phyloP scores from a whole-genome alignment of 2,329 filamentous ascomycete species.

The Gyromitra esculenta region DNA sequence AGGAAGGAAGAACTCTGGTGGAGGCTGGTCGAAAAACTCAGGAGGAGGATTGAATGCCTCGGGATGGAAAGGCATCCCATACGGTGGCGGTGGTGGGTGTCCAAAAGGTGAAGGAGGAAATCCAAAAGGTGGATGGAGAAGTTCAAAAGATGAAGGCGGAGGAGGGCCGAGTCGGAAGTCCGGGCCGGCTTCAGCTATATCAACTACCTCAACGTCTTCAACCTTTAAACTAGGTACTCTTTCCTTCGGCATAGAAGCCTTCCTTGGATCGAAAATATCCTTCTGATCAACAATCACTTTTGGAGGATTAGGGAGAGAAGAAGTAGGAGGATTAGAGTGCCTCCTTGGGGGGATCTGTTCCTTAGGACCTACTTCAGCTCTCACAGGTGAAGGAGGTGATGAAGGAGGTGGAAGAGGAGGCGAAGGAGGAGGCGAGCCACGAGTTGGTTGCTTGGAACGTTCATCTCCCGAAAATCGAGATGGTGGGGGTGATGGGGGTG shows the following conservation, averaged over 20 bases:
- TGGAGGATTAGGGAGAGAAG: not conserved
- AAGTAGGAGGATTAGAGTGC: conserved; percentile 3
- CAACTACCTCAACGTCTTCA: conserved; percentile 14
- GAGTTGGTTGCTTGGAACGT: not conserved
- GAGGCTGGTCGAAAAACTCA: conserved; percentile 46
- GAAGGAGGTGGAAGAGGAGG: not conserved
- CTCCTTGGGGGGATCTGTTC: conserved; percentile 16
- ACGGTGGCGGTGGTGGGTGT: not conserved
- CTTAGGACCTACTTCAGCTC: not conserved
- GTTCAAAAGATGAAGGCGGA: conserved; percentile 10
- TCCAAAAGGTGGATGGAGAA: conserved; percentile 1
- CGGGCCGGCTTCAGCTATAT: not conserved
- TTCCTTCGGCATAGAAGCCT: not conserved
- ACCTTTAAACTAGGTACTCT: conserved; percentile 4
- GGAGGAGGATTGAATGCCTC: conserved; percentile 21
- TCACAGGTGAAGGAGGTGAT: not conserved
- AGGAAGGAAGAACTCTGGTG: conserved; percentile 33
- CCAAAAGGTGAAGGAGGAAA: conserved; percentile 7
- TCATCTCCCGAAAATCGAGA: not conserved
- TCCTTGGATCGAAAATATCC: conserved; percentile 4
- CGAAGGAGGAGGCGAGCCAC: not conserved
- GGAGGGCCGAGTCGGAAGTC: not conserved
- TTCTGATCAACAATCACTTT: conserved; percentile 19
- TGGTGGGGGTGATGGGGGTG: not conserved
- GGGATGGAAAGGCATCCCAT: conserved; percentile 5